A percentile compares a stretch with the other conserved stretches of the same genome.
phyloP scores from a whole-genome alignment of 2,329 filamentous ascomycete genomes.

The Penicillium sp. region DNA sequence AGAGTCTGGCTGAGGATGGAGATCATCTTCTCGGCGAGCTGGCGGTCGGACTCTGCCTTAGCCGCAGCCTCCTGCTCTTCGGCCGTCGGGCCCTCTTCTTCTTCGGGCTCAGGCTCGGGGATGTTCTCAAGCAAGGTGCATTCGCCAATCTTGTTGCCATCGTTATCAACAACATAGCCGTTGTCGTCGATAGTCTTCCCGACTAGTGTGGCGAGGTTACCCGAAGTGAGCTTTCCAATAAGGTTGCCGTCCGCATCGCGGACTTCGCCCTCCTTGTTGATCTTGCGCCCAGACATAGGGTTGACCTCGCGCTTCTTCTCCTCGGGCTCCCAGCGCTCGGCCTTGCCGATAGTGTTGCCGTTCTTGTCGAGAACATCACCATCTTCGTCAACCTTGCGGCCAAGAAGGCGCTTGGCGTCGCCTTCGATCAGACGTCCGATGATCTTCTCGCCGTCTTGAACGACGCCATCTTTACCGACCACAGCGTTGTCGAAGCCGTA shows the following conservation, averaged over 20 bases:
- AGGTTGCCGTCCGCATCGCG: conserved; percentile 48
- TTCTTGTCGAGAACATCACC: conserved; percentile 67
- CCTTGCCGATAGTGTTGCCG: conserved; percentile 67
- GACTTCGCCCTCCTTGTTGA: conserved; percentile 54
- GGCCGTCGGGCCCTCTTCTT: conserved; percentile 43
- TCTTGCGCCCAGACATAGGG: conserved; percentile 57
- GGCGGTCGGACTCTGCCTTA: conserved; percentile 65
- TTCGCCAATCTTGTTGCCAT: conserved; percentile 64
- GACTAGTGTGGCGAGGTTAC: conserved; percentile 43
- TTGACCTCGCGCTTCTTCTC: conserved; percentile 56
- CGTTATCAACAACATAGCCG: conserved; percentile 57
- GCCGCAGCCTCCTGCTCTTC: conserved; percentile 57
- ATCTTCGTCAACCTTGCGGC: conserved; percentile 66
- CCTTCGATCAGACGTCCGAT: conserved; percentile 63
- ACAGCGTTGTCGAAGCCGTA: conserved; percentile 58
- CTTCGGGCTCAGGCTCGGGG: conserved; percentile 44
- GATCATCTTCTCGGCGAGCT: conserved; percentile 75
- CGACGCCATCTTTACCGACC: conserved; percentile 59
- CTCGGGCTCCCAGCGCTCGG: conserved; percentile 67
- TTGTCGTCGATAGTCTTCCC: conserved; percentile 50
- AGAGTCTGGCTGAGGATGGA: conserved; percentile 73
- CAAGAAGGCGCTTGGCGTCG: conserved; percentile 62
- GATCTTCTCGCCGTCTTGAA: conserved; percentile 47
- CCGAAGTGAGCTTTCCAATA: conserved; percentile 48
- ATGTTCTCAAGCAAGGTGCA: conserved; percentile 63